Conservation (phyloP, 345 rosid species). For the Hibiscus tridactylites region DNA sequence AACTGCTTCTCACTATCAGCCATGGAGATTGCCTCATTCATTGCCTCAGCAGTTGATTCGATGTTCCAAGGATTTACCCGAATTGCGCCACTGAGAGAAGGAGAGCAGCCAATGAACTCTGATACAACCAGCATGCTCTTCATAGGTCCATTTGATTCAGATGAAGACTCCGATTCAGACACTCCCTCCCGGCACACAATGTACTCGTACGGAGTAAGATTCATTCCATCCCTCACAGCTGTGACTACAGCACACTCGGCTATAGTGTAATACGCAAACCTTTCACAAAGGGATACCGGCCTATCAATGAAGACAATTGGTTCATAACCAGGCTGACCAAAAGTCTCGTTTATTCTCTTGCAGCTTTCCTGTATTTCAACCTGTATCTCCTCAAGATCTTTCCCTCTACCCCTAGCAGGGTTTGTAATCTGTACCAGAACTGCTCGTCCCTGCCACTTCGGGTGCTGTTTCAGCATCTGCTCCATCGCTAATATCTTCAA, state of each 20-base stretch:
- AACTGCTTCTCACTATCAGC: conserved; percentile 51
- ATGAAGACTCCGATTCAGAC: conserved; percentile 26
- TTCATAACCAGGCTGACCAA: conserved; percentile 51
- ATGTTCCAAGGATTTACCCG: conserved; percentile 70
- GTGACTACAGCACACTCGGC: conserved; percentile 72
- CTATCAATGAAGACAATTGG: conserved; percentile 60
- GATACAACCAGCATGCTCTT: conserved; percentile 75
- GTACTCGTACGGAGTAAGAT: conserved; percentile 70
- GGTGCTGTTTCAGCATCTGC: conserved; percentile 64
- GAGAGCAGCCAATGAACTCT: conserved; percentile 80
- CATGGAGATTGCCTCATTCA: conserved; percentile 69
- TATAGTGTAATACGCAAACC: conserved; percentile 56
- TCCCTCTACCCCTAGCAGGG: conserved; percentile 67
- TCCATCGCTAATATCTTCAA: conserved; percentile 76
- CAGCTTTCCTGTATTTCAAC: conserved; percentile 50
- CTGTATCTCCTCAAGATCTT: conserved; percentile 58
- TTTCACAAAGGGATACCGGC: conserved; percentile 51
- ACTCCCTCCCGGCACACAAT: conserved; percentile 63
- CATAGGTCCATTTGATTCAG: conserved; percentile 34
- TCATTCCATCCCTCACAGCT: conserved; percentile 82
- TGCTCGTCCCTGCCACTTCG: conserved; percentile 61
- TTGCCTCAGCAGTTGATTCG: conserved; percentile 64
- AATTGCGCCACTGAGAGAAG: conserved; percentile 75
- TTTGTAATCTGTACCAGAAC: conserved; percentile 64
- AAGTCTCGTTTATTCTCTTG: conserved; percentile 58